phyloP scores from a whole-genome alignment of 1,139 yeast species.

The Williopsis jadinii region DNA sequence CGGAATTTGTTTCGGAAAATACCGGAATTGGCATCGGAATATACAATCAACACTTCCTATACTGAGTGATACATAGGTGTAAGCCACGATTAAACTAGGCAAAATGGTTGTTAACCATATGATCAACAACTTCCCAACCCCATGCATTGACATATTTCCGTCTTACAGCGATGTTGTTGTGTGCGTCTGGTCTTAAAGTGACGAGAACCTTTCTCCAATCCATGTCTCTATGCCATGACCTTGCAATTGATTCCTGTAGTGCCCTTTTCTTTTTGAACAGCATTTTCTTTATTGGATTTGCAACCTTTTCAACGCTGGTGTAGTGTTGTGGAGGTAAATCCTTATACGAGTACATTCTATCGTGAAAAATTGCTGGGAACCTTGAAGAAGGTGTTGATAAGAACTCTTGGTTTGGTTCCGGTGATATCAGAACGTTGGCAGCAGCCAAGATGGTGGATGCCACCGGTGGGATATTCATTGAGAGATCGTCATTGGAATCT shows the following conservation, averaged over 20 bases:
- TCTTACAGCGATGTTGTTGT: conserved; percentile 85
- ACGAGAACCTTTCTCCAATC: conserved; percentile 92
- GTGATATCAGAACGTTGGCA: conserved; percentile 61
- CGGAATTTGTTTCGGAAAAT: too few relatives aligned
- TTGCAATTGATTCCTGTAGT: conserved; percentile 78
- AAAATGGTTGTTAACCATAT: conserved; percentile 66
- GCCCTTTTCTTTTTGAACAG: conserved; percentile 31
- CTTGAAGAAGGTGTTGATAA: conserved; percentile 53
- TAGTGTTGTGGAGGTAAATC: conserved; percentile 54
- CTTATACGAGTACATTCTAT: conserved; percentile 58
- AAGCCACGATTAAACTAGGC: conserved; percentile 5
- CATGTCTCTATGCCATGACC: conserved; percentile 82
- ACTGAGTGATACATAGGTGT: too few relatives aligned
- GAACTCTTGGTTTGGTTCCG: conserved; percentile 69
- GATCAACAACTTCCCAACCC: conserved; percentile 94
- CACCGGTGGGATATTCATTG: conserved; percentile 42
- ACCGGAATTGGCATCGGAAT: too few relatives aligned
- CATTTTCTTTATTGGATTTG: conserved; percentile 3
- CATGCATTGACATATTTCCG: conserved; percentile 88
- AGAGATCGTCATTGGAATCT: conserved; percentile 13
- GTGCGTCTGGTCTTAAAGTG: conserved; percentile 86
- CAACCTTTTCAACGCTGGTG: conserved; percentile 14
- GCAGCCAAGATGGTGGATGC: conserved; percentile 54
- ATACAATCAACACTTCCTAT: too few relatives aligned
- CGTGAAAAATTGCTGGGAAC: conserved; percentile 66